Evolutionary conservation across 1,284 basidiomycete species (phyloP).

Genomic region (Melampsora americana): DNA sequence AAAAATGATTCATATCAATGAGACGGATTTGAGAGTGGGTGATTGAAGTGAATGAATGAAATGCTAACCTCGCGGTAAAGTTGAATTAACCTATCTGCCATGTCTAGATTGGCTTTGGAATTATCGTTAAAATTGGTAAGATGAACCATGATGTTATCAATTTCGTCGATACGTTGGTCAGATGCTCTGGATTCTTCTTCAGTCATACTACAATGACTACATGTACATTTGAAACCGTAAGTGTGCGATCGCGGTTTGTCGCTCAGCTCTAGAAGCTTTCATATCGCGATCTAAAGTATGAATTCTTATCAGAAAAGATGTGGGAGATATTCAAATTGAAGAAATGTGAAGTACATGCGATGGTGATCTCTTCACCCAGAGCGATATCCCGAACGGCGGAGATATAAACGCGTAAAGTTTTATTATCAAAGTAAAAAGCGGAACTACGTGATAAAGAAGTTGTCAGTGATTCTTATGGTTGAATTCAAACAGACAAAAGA

Average conservation of each 20-base stretch:
- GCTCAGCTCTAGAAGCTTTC: not conserved
- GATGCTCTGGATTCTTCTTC: slow-evolving; percentile 10
- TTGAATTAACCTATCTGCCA: slow-evolving; percentile 28
- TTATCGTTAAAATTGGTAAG: slow-evolving; percentile 6
- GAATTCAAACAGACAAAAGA: not conserved
- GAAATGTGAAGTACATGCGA: not conserved
- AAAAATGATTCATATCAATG: not conserved
- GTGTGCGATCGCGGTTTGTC: not conserved
- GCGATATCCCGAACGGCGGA: slow-evolving; percentile 3
- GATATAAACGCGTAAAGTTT: not conserved
- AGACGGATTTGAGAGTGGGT: not conserved
- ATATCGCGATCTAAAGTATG: not conserved
- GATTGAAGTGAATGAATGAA: not conserved
- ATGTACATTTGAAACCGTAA: slow-evolving; percentile 14
- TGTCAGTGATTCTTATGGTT: not conserved
- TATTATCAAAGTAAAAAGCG: not conserved
- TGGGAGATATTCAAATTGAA: not conserved
- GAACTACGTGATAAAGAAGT: not conserved
- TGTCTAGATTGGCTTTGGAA: not conserved
- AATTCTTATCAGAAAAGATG: not conserved
- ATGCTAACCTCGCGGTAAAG: slow-evolving; percentile 20
- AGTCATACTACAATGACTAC: slow-evolving; percentile 27
- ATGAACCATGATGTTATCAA: not conserved
- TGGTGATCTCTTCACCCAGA: not conserved
- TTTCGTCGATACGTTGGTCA: slow-evolving; percentile 9